phyloP scores from a whole-genome alignment of 225 moss, liverwort and hornwort genomes.

The Takakia lepidozioides region DNA sequence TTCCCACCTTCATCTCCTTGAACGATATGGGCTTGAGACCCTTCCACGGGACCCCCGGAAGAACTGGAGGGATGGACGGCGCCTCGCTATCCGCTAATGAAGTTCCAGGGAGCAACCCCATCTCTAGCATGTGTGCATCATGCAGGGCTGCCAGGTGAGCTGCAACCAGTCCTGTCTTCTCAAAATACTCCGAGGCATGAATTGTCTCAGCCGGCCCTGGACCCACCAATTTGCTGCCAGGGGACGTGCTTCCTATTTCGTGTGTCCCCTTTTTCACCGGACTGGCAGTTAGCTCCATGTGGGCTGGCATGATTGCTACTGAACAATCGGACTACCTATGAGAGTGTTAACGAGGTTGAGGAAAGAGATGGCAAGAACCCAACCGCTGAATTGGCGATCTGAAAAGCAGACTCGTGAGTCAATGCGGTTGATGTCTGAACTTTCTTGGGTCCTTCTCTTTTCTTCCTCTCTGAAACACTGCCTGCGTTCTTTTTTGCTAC shows the following conservation, averaged over 20 bases:
- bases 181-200: slow-evolving; percentile 63
- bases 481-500: no score
- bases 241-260: slow-evolving; percentile 11
- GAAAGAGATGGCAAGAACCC: no score
- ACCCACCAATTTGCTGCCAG: slow-evolving; percentile 28
- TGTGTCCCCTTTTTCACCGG: slow-evolving; percentile 9
- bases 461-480: no score
- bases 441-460: no score
- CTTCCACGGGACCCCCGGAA: slow-evolving; percentile 44
- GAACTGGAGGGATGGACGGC: slow-evolving; percentile 38
- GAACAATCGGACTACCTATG: no score
- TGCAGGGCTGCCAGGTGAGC: slow-evolving; percentile 66
- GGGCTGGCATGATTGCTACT: slow-evolving; percentile 2
- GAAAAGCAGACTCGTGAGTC: no score
- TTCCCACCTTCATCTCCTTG: slow-evolving; percentile 72
- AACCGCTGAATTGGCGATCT: no score
- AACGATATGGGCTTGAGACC: slow-evolving; percentile 42
- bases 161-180: slow-evolving; percentile 50
- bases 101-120: slow-evolving; percentile 55
- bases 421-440: no score
- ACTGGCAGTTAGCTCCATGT: slow-evolving; percentile 14
- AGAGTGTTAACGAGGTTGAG: no score
- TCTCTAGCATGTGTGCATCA: slow-evolving; percentile 70
- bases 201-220: slow-evolving; percentile 38
- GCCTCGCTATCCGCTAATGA: slow-evolving; percentile 39